A percentile compares a stretch with the other conserved stretches of the same genome.
phyloP scores from a whole-genome alignment of 768 basidiomycete genomes.

The Tulasnella calospora region DNA sequence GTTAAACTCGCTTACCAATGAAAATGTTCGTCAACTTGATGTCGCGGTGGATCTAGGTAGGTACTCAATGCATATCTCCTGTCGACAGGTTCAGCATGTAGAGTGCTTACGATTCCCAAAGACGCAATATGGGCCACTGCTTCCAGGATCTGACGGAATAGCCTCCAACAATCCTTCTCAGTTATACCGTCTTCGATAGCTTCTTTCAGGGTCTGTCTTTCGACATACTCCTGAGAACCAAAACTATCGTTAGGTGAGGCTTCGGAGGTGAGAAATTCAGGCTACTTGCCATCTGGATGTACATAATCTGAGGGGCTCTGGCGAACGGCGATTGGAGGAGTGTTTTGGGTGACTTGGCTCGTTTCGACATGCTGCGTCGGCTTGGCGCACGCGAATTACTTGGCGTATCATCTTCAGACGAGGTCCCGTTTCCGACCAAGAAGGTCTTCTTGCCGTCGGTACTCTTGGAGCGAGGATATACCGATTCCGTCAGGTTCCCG shows the following conservation, averaged over 20 bases:
- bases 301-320: conserved; percentile 53
- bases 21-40: conserved; percentile 94
- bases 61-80: not conserved
- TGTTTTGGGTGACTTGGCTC: conserved; percentile 6
- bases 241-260: not conserved
- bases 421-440: not conserved
- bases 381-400: conserved; percentile 21
- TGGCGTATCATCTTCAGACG: conserved; percentile 18
- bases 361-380: not conserved
- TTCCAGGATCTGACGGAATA: conserved; percentile 86
- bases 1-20: conserved; percentile 56
- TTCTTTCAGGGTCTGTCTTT: conserved; percentile 86
- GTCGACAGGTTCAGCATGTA: not conserved
- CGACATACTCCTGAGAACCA: conserved; percentile 69
- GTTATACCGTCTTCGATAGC: conserved; percentile 68
- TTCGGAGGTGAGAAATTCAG: not conserved
- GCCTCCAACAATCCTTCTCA: conserved; percentile 82
- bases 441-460: conserved; percentile 24
- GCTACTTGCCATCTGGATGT: conserved; percentile 81
- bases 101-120: conserved; percentile 65
- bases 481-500: conserved; percentile 18
- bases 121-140: conserved; percentile 86
- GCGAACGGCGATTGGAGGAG: conserved; percentile 1
- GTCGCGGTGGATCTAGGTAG: conserved; percentile 46
- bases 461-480: not conserved